Evolutionary conservation across 2,329 filamentous ascomycete genomes (phyloP).

Genomic region (Aspergillus spinulosporus): DNA sequence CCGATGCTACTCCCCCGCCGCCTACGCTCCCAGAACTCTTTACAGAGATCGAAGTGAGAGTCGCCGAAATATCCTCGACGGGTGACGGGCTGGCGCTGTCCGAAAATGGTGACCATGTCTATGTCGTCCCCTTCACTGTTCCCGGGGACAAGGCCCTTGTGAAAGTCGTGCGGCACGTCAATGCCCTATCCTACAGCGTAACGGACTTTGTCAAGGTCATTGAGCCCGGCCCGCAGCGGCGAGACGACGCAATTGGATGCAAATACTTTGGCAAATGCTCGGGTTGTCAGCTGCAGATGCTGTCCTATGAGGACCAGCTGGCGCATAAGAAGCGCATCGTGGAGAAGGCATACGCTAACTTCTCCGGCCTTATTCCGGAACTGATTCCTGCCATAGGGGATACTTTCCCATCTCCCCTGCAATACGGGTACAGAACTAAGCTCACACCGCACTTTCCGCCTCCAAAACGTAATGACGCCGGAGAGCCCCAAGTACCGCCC

Average conservation of each 20-base stretch:
- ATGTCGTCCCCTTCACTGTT: conserved; percentile 82
- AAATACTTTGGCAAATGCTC: conserved; percentile 84
- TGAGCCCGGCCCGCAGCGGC: conserved; percentile 70
- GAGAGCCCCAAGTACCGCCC: conserved; percentile 62
- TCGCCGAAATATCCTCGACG: conserved; percentile 80
- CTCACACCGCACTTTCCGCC: conserved; percentile 94
- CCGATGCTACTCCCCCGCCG: conserved; percentile 24
- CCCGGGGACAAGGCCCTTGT: conserved; percentile 80
- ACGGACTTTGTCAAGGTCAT: conserved; percentile 81
- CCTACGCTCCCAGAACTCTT: conserved; percentile 63
- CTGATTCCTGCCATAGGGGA: conserved; percentile 74
- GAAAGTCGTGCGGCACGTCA: conserved; percentile 74
- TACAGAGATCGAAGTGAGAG: conserved; percentile 77
- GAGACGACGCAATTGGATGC: conserved; percentile 75
- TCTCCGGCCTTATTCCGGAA: conserved; percentile 76
- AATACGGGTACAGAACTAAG: conserved; percentile 95
- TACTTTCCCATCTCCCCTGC: conserved; percentile 84
- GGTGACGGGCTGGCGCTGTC: conserved; percentile 83
- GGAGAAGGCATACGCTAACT: conserved; percentile 88
- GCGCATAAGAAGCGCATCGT: conserved; percentile 80
- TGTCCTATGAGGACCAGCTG: conserved; percentile 84
- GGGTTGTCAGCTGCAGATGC: conserved; percentile 97
- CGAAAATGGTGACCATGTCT: conserved; percentile 67
- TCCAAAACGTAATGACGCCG: conserved; percentile 58
- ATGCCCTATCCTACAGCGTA: conserved; percentile 66